Evolutionary conservation across 2,329 filamentous ascomycete genomes (phyloP).

Genomic region (Aureobasidium sp.): DNA sequence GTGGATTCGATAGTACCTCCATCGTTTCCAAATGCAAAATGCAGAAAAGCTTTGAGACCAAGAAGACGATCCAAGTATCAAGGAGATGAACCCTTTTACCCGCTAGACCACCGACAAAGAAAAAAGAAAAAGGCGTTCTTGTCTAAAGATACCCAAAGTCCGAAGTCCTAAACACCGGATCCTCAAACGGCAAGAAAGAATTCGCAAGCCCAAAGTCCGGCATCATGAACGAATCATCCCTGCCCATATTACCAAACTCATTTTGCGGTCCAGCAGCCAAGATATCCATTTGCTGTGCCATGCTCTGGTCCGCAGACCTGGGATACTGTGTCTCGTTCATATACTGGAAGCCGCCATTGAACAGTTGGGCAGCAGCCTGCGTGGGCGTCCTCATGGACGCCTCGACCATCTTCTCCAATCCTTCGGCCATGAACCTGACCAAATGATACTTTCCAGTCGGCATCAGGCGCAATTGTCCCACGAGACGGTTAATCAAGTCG

Average conservation of each 20-base stretch:
- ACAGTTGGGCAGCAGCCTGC: background rate
- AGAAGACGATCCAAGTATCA: too few relatives aligned
- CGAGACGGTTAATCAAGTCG: slow-evolving; percentile 2
- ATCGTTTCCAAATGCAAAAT: too few relatives aligned
- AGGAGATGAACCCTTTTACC: too few relatives aligned
- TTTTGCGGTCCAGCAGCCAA: background rate
- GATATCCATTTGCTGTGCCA: background rate
- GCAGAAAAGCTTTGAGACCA: too few relatives aligned
- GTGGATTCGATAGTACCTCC: too few relatives aligned
- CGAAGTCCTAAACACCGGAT: slow-evolving; percentile 6
- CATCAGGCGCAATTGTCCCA: slow-evolving; percentile 2
- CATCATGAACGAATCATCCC: slow-evolving; percentile 9
- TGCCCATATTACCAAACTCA: background rate
- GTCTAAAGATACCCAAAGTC: slow-evolving; percentile 1
- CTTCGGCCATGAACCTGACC: slow-evolving; percentile 5
- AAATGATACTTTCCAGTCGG: slow-evolving; percentile 10
- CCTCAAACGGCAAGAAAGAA: slow-evolving; percentile 13
- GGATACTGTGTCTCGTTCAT: background rate
- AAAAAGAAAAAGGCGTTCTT: background rate
- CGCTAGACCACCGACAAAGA: too few relatives aligned
- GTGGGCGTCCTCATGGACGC: slow-evolving; percentile 1
- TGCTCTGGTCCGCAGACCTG: too few relatives aligned
- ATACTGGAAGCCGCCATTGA: slow-evolving; percentile 1
- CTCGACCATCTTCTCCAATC: slow-evolving; percentile 12
- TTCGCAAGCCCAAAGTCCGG: slow-evolving; percentile 12